These are phyloP conservation scores for Chrysoporthe puriensis DNA, from an alignment of 2,329 filamentous ascomycete species.

Conservation along the genomic window DNA sequence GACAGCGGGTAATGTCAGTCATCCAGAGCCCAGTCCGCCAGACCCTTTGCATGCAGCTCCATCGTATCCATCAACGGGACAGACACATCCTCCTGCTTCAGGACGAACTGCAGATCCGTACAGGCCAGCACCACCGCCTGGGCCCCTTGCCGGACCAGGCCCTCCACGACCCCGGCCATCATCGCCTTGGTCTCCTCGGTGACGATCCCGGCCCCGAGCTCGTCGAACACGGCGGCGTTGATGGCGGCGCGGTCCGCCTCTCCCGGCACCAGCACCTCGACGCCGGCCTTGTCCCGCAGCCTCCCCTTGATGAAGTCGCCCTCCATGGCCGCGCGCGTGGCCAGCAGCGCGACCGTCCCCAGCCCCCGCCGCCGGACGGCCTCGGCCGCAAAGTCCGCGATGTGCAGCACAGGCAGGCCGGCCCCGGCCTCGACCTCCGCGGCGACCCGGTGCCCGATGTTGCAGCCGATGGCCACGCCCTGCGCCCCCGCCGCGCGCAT, in stretches of 20 bases:
- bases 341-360: slow-evolving; percentile 26
- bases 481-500: slow-evolving; percentile 29
- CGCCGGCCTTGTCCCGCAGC: slow-evolving; percentile 23
- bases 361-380: slow-evolving; percentile 17
- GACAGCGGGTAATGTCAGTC: neutral
- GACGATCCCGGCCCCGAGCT: slow-evolving; percentile 27
- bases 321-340: slow-evolving; percentile 30
- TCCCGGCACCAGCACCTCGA: slow-evolving; percentile 29
- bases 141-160: slow-evolving; percentile 26
- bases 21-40: slow-evolving; percentile 26
- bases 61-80: slow-evolving; percentile 30
- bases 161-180: slow-evolving; percentile 17
- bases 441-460: slow-evolving; percentile 31
- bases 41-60: slow-evolving; percentile 29
- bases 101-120: slow-evolving; percentile 29
- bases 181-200: slow-evolving; percentile 15
- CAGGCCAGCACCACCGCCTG: slow-evolving; percentile 30
- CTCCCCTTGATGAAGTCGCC: slow-evolving; percentile 27
- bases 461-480: slow-evolving; percentile 31
- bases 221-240: slow-evolving; percentile 27
- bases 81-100: slow-evolving; percentile 25
- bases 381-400: slow-evolving; percentile 27
- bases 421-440: slow-evolving; percentile 16
- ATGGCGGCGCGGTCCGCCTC: slow-evolving; percentile 20
- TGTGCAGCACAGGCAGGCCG: slow-evolving; percentile 28